Evolutionary conservation across 805 yeast species (phyloP).

Genomic region (Tetrapisispora phaffii): DNA sequence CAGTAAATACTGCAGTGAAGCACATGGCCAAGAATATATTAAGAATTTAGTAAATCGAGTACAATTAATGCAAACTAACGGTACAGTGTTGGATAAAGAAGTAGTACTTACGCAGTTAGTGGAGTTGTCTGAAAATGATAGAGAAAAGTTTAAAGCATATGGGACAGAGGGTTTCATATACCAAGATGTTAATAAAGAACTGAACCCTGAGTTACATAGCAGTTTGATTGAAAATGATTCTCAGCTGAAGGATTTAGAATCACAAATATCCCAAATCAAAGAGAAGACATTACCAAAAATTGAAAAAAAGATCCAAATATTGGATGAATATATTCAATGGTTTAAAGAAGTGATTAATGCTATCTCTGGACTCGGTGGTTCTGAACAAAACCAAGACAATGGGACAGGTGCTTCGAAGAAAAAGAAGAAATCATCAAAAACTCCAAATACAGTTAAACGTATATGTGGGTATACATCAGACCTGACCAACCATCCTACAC

Average conservation of each 20-base stretch:
- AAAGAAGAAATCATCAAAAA: slow-evolving; percentile 10
- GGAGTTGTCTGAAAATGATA: not conserved
- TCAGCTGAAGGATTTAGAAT: slow-evolving; percentile 11
- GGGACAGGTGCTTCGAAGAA: slow-evolving; percentile 7
- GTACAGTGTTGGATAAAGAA: slow-evolving; percentile 1
- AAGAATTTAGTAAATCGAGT: slow-evolving; percentile 5
- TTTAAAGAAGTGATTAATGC: slow-evolving; percentile 16
- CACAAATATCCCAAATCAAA: slow-evolving; percentile 8
- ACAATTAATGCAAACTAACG: not conserved
- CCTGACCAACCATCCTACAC: slow-evolving; percentile 8
- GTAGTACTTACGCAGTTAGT: slow-evolving; percentile 12
- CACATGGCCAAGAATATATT: slow-evolving; percentile 46
- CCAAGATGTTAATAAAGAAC: slow-evolving; percentile 8
- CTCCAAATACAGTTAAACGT: slow-evolving; percentile 8
- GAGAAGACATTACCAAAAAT: slow-evolving; percentile 10
- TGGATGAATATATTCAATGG: slow-evolving; percentile 28
- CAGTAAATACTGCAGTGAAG: slow-evolving; percentile 66
- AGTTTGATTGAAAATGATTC: slow-evolving; percentile 13
- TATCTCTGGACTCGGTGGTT: slow-evolving; percentile 5
- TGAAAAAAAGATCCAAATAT: slow-evolving; percentile 6
- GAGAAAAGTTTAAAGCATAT: slow-evolving; percentile 11
- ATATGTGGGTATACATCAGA: slow-evolving; percentile 24
- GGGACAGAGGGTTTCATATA: slow-evolving; percentile 17
- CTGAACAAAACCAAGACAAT: not conserved
- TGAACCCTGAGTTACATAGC: slow-evolving; percentile 11